These are phyloP conservation scores for Aspergillus indologenus DNA, from an alignment of 495 filamentous ascomycete genomes.

Conservation along the genomic window DNA sequence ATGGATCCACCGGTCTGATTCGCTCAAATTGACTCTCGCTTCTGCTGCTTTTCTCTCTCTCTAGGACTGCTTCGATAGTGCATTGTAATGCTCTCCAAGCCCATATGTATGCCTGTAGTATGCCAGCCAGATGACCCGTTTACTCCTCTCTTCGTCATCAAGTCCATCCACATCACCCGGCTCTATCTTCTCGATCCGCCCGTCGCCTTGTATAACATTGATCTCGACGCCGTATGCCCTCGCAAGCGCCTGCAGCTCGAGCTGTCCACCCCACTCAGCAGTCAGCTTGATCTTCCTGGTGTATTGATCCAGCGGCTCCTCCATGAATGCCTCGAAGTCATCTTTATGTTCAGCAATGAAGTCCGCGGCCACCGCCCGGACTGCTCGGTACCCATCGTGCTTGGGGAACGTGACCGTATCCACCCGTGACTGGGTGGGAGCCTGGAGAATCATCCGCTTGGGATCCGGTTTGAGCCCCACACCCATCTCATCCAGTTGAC, in stretches of 20 bases:
- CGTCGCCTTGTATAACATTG: constrained; percentile 78
- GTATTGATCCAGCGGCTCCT: constrained; percentile 74
- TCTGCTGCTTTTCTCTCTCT: neutral
- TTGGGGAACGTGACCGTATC: constrained; percentile 39
- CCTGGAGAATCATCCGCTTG: constrained; percentile 35
- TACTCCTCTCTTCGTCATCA: constrained; percentile 43
- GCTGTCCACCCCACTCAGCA: constrained; percentile 94
- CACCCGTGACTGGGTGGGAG: constrained; percentile 38
- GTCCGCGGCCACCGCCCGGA: constrained; percentile 51
- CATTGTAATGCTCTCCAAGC: constrained; percentile 96
- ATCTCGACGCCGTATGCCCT: constrained; percentile 79
- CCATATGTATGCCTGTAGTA: constrained; percentile 94
- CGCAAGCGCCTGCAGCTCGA: constrained; percentile 83
- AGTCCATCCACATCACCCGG: constrained; percentile 43
- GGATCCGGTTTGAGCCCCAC: constrained; percentile 48
- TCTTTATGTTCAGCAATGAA: constrained; percentile 57
- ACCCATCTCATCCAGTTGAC: constrained; percentile 59
- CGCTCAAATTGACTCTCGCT: neutral
- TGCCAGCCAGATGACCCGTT: constrained; percentile 73
- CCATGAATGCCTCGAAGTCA: constrained; percentile 71
- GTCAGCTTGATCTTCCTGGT: constrained; percentile 76
- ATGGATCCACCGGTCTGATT: constrained; percentile 3
- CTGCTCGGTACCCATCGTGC: constrained; percentile 47
- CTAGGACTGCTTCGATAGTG: constrained; percentile 47
- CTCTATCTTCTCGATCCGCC: constrained; percentile 71